A percentile compares a stretch with the other conserved stretches of the same genome.
These are phyloP conservation scores for Viridothelium virens DNA, from an alignment of 495 filamentous ascomycete genomes.

Conservation along the genomic window DNA sequence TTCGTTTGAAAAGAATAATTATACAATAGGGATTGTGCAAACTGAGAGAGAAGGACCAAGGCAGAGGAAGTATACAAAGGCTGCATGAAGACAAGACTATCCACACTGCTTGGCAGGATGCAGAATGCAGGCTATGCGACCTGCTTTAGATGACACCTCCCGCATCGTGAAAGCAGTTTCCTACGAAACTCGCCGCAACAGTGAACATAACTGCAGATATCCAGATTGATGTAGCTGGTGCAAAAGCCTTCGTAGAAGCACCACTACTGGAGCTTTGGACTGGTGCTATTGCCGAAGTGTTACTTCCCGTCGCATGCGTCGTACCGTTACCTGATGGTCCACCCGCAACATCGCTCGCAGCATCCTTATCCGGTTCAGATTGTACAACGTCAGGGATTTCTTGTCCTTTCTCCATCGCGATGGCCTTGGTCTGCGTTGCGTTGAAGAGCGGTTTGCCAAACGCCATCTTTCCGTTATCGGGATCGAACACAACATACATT, in stretches of 20 bases:
- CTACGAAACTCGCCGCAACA: background rate
- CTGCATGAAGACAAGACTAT: too few species aligned
- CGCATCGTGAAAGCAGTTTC: background rate
- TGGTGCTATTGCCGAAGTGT: background rate
- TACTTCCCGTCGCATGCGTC: background rate
- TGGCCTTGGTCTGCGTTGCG: background rate
- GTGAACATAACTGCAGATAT: background rate
- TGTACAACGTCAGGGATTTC: background rate
- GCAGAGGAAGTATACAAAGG: too few species aligned
- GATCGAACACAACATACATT: slow-evolving; percentile 27
- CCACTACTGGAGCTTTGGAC: background rate
- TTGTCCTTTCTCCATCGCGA: background rate
- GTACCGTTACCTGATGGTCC: background rate
- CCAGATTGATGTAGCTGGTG: background rate
- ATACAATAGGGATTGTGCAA: too few species aligned
- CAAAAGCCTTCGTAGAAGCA: background rate
- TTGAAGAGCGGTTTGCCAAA: background rate
- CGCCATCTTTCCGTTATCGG: slow-evolving; percentile 15
- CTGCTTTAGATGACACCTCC: background rate
- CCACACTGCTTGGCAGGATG: too few species aligned
- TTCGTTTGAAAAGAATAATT: too few species aligned
- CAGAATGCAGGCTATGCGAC: too few species aligned
- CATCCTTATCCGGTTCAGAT: background rate
- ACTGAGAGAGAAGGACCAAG: too few species aligned
- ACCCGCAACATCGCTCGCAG: background rate